phyloP scores from a whole-genome alignment of 2,329 filamentous ascomycete genomes.

The Lomentospora prolificans region DNA sequence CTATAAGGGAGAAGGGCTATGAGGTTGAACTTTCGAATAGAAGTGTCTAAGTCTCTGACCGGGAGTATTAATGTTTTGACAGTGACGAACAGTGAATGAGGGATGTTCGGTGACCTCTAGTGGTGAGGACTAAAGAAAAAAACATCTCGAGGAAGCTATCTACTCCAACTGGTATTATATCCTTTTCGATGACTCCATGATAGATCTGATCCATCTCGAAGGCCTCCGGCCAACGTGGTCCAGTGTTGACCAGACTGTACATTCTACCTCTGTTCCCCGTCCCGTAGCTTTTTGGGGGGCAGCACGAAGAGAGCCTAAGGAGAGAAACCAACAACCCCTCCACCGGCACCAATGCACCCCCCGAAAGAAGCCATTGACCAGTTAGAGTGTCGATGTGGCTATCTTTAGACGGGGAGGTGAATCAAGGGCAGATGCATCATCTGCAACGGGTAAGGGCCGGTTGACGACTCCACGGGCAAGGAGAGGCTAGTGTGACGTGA shows the following conservation, averaged over 20 bases:
- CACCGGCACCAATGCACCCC: background rate
- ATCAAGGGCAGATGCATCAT: background rate
- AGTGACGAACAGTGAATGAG: background rate
- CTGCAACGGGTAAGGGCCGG: background rate
- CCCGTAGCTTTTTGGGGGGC: background rate
- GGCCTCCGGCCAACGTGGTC: slow-evolving; percentile 3
- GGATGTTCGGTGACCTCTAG: slow-evolving; percentile 2
- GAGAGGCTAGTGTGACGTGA: background rate
- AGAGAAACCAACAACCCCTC: background rate
- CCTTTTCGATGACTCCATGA: background rate
- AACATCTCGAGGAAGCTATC: background rate
- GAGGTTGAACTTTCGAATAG: no score
- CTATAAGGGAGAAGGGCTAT: background rate
- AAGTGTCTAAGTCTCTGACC: background rate
- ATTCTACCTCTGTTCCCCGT: background rate
- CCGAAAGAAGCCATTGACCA: background rate
- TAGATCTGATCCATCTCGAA: slow-evolving; percentile 6
- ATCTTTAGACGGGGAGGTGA: slow-evolving; percentile 1
- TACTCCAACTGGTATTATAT: slow-evolving; percentile 4
- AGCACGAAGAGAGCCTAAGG: background rate
- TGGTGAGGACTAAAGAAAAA: background rate
- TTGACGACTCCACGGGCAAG: background rate
- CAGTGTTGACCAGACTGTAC: background rate
- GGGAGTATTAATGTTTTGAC: background rate
- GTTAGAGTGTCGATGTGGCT: background rate